Evolutionary conservation across 2,329 filamentous ascomycete species (phyloP).

Genomic region (Fusarium udum): DNA sequence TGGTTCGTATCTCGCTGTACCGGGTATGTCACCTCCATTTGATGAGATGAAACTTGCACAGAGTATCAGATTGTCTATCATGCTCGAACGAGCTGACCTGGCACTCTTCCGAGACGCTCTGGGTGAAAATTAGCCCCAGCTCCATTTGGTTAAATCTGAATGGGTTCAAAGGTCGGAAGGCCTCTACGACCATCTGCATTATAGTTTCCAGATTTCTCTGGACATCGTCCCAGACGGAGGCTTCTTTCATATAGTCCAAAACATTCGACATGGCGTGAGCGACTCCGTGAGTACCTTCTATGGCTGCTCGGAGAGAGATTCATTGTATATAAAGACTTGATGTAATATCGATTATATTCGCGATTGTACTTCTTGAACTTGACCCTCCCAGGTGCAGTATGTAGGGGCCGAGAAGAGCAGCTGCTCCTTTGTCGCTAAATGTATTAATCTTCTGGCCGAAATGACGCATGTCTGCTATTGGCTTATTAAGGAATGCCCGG

Average conservation of each 20-base stretch:
- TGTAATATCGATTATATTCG: too few relatives aligned
- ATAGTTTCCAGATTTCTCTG: neutral
- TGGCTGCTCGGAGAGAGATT: neutral
- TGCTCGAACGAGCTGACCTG: neutral
- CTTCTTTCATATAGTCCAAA: neutral
- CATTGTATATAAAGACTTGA: neutral
- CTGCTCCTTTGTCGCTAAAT: too few relatives aligned
- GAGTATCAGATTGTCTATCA: neutral
- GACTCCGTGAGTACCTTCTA: neutral
- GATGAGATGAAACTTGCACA: neutral
- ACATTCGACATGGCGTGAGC: neutral
- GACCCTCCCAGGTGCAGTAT: too few relatives aligned
- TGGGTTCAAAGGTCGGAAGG: fast-evolving
- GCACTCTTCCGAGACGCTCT: neutral
- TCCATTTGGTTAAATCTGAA: fast-evolving
- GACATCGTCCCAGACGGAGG: fast-evolving
- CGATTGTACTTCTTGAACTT: too few relatives aligned
- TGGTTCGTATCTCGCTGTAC: neutral
- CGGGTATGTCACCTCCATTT: neutral
- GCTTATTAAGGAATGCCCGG: too few relatives aligned
- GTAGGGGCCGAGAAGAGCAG: too few relatives aligned
- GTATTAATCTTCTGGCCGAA: too few relatives aligned
- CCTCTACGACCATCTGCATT: neutral
- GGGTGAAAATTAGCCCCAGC: neutral
- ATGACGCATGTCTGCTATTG: too few relatives aligned